Base-by-base conservation (phyloP, 495 filamentous ascomycete genomes). In the Podospora didyma region DNA sequence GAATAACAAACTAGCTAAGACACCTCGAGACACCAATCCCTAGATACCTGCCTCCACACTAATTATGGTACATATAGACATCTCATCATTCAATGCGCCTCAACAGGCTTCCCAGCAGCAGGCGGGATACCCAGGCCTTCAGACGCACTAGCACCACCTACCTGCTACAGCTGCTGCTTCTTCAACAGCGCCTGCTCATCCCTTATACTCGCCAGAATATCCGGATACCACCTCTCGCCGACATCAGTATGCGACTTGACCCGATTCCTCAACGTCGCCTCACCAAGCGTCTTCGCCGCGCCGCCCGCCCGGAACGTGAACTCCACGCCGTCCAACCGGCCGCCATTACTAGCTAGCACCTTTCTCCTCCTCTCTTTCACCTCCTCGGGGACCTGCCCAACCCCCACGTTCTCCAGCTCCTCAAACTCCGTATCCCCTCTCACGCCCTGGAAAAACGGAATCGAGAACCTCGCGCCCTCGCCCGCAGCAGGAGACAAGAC, bases 361-460 rank as follows among this genome's bases (percentile, higher is more conserved):
- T 73, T 68, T 57, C 77, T 72, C 48, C 85, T 73, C 73, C 86
- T 71, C 58, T 65, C 78, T 52, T 75, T 74, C 16, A 96, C 81
- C 28, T 79, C 77, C 26, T 79, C 79, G 1, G 93, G 89, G 9
- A 97, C 85, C 14, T 82, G 75, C 0, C 76, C 76, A 58, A 95
- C 75, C 16, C 79, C 77, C 5, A 79, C 67, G 0, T 42, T 63
- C 53, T 79, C 78, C 46, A 88, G 81, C 26, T 82, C 79, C 57
- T 94, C 90, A 62, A 92, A 93, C 21, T 80, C 83, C 0, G 91
- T 80, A 67, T 95, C 89, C 48, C 89, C 83, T 57, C 86, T 83
- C 57, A 98, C 90, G 3, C 89, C 93, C 67, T 96, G 91, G 68
- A 98, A 98, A 68, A 97, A 93, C 0, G 93, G 93, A 52, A 96